Evolutionary conservation across 768 basidiomycete genomes (phyloP), one percentile per base, ranked within the genome.

Genomic region (Chalciporus chontae): DNA sequence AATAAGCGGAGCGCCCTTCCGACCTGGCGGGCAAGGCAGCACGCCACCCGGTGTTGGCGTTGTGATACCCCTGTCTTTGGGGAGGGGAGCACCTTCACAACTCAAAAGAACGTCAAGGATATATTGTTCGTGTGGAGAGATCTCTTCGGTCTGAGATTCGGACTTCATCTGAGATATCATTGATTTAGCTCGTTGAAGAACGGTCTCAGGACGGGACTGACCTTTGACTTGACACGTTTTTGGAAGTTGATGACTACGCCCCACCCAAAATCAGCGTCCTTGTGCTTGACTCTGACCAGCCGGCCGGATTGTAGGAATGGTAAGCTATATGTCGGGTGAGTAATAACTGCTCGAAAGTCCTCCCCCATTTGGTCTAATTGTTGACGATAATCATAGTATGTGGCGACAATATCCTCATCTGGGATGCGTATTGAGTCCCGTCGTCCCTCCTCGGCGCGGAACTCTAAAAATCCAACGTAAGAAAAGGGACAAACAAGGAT

Each of bases 221-320:
- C 91, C 74, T 93, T 95, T 14, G 87, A 79, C n/a, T 84, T 81
- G 18, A 84, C 58, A 0, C 94, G 82, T 68, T 96, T 96, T 64
- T 90, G 85, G 62, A 84, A 97, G 65, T 93, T 94, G 62, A 97
- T 79, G 45, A 98, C 81, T 38, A 93, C 81, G 34, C 95, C 95
- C 96, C 96, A 98, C 9, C 95, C 95, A 67, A 95, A 98, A 69
- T 99, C 89, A 13, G 85, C 71, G 34, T 87, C 85, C 54, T 85
- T 81, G 65, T 96, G 79, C 63, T 88, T 88, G 59, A 99, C 79
- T 62, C 88, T 89, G 42, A 98, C 89, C n/a, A 98, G 75, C 4
- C 96, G 84, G 26, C 96, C 96, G 18, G 85, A 76, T 61, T 96
- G 88, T 10, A 99, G 75, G 78, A 97, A 98, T 0, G 94, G 94